Percentiles rank a stretch among this genome's conserved stretches.
These are phyloP conservation scores for Tylopilus vinaceipallidus DNA, from an alignment of 768 basidiomycete genomes.

Conservation along the genomic window DNA sequence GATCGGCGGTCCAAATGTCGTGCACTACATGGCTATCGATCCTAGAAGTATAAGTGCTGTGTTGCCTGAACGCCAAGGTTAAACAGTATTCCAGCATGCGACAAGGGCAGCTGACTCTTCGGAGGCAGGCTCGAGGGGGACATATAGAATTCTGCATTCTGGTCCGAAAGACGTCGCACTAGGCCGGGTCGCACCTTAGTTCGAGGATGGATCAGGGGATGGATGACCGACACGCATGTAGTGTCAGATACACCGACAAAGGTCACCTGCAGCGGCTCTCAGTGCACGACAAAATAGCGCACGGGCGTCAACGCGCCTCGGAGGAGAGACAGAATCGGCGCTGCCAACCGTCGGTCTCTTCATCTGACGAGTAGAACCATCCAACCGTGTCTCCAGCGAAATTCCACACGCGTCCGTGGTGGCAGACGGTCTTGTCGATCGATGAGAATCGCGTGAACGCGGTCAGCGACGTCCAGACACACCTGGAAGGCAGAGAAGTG, in stretches of 20 bases:
- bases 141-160: constrained; percentile 41
- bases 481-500: constrained; percentile 49
- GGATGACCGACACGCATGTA: constrained; percentile 45
- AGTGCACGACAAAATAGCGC: not conserved
- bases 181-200: constrained; percentile 18
- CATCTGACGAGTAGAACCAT: constrained; percentile 44
- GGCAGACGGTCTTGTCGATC: constrained; percentile 31
- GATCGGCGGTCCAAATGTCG: constrained; percentile 58
- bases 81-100: not conserved
- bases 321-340: constrained; percentile 41
- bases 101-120: constrained; percentile 35
- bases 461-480: constrained; percentile 10
- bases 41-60: constrained; percentile 23
- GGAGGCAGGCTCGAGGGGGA: constrained; percentile 42
- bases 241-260: constrained; percentile 49
- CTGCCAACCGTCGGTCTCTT: constrained; percentile 34
- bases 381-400: constrained; percentile 54
- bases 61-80: not conserved
- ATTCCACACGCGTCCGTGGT: constrained; percentile 33
- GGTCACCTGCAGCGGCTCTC: constrained; percentile 39
- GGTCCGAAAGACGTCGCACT: constrained; percentile 62
- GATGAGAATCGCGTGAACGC: not conserved
- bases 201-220: not conserved
- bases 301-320: constrained; percentile 10
- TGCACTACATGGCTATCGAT: constrained; percentile 39